Evolutionary conservation across 148 eudicot species (phyloP), one percentile per base, ranked within the genome.

Genomic region (Gaultheria prostrata): DNA sequence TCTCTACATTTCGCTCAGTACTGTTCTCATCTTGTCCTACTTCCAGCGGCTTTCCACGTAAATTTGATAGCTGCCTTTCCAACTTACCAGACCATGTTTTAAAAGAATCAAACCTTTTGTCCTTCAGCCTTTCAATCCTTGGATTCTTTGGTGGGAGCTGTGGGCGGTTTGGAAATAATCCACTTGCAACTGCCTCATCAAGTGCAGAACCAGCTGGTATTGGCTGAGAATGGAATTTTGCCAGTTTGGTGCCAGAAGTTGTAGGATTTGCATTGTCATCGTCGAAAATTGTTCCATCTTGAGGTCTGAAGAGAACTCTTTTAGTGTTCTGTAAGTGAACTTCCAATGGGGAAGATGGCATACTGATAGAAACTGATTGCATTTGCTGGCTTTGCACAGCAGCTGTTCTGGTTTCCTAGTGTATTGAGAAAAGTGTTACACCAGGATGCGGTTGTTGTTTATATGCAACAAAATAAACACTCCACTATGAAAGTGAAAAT

Each of bases 81-180:
- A 95, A 92, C 79, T 80, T 93, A 1, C 98, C 98, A 15, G 95
- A 93, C 94, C 95, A 90, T n/a, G 98, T 96, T 82, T 92, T 96
- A 85, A 94, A 96, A 28, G 98, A 91, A 84, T 96, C 92, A 49
- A 84, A 96, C 84, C 92, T 83, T 20, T 86, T 84, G 79, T 94
- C 98, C 84, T 83, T 89, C 35, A 89, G 79, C 77, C 78, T 80
- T 32, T 87, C 77, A 3, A 80, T 82, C 79, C 79, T 76, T 3
- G 87, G 92, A 82, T 89, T 85, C 51, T 79, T 86, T 0, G 33
- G 61, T 5, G 86, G 88, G 45, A 82, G 79, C 20, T 46, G 88
- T 1, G 87, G 61, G 80, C n/a, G 43, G 39, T 78, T 82, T 9
- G 84, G 84, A 70, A 84, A 83, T 61, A 85, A 86, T 8, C 32